Percentiles rank a stretch among this genome's conserved stretches.
Conservation (phyloP, 1,284 basidiomycete genomes). For the Papiliotrema fonsecae region DNA sequence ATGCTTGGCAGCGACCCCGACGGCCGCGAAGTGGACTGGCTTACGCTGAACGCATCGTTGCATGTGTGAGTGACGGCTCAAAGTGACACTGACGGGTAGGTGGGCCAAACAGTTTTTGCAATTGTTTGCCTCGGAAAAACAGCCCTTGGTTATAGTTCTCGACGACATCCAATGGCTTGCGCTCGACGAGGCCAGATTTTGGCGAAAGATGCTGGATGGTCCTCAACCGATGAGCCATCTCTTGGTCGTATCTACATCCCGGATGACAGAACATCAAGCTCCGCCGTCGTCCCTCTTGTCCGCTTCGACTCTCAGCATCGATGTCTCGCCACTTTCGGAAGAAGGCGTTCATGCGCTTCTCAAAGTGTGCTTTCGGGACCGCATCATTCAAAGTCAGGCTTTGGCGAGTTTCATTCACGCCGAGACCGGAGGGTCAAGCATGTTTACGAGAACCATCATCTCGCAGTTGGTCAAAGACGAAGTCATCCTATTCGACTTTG, state of each 20-base stretch:
- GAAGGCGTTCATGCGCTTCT: constrained; percentile 20
- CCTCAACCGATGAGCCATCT: constrained; percentile 19
- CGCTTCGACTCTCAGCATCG: constrained; percentile 4
- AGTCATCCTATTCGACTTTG: constrained; percentile 31
- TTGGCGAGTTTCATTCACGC: constrained; percentile 26
- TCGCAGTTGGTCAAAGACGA: constrained; percentile 28
- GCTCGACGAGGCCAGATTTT: constrained; percentile 27
- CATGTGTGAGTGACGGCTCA: not conserved
- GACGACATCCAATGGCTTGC: constrained; percentile 44
- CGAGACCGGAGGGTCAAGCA: constrained; percentile 27
- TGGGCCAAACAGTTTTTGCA: constrained; percentile 16
- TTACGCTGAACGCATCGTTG: constrained; percentile 8
- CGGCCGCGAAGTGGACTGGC: constrained; percentile 17
- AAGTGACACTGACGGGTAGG: not conserved
- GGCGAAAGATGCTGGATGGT: constrained; percentile 18
- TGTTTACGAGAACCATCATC: constrained; percentile 29
- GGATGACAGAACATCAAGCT: constrained; percentile 11
- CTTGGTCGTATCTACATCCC: constrained; percentile 28
- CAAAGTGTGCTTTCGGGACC: constrained; percentile 19
- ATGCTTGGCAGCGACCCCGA: constrained; percentile 14
- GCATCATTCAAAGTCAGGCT: constrained; percentile 8
- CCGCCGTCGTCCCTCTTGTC: constrained; percentile 10
- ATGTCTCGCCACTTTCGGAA: constrained; percentile 20
- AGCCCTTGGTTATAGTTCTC: constrained; percentile 38
- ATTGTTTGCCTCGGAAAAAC: constrained; percentile 29